phyloP scores from a whole-genome alignment of 768 basidiomycete genomes.

The Pleurotus tuoliensis region DNA sequence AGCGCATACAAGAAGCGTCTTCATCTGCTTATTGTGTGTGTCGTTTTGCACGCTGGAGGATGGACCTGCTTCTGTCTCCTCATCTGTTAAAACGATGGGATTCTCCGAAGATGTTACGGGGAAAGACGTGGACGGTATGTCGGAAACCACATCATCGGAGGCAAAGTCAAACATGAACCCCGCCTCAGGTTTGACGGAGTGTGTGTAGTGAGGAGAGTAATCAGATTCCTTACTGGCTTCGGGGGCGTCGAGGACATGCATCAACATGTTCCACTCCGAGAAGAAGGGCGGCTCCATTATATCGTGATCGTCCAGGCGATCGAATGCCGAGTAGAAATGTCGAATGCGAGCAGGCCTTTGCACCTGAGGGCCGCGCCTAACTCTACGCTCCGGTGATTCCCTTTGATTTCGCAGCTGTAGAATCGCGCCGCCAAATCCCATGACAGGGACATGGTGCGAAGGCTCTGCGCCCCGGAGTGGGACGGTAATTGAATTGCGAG shows the following conservation, averaged over 20 bases:
- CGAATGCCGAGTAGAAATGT: neutral
- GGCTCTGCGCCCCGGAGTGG: constrained; percentile 33
- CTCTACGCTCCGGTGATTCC: neutral
- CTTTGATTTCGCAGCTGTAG: constrained; percentile 9
- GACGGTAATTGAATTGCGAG: constrained; percentile 15
- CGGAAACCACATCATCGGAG: constrained; percentile 27
- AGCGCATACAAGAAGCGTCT: constrained; percentile 60
- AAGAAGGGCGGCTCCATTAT: constrained; percentile 16
- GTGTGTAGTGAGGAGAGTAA: constrained; percentile 62
- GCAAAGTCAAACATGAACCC: constrained; percentile 72
- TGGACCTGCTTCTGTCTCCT: constrained; percentile 16
- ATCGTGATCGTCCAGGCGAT: constrained; percentile 4
- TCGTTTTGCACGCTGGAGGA: constrained; percentile 9
- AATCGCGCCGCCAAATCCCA: constrained; percentile 62
- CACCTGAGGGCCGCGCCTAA: neutral
- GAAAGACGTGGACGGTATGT: constrained; percentile 14
- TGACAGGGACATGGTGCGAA: constrained; percentile 53
- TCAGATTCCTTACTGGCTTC: constrained; percentile 27
- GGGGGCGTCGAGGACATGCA: neutral
- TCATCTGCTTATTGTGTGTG: constrained; percentile 19
- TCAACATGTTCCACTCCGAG: constrained; percentile 12
- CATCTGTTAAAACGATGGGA: constrained; percentile 50
- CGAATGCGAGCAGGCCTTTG: neutral
- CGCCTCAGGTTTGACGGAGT: constrained; percentile 48
- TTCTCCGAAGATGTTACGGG: constrained; percentile 28